Conservation (phyloP, 495 filamentous ascomycete species). For the Thermothielavioides terrestris region DNA sequence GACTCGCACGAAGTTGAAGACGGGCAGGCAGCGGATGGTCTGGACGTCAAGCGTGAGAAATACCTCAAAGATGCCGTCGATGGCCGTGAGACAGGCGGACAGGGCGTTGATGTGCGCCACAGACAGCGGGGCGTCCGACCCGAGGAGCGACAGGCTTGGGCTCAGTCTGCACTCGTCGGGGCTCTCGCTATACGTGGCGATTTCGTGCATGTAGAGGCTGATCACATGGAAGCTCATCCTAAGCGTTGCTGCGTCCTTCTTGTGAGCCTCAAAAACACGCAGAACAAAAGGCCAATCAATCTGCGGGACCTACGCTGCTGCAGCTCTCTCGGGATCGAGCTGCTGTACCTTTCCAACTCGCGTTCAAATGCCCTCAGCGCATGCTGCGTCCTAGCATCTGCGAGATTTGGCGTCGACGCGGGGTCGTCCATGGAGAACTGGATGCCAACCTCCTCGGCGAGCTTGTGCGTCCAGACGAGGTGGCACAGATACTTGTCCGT, state of each 20-base stretch:
- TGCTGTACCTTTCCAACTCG: conserved; percentile 61
- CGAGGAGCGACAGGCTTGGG: conserved; percentile 33
- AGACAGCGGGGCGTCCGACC: conserved; percentile 40
- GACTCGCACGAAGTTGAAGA: conserved; percentile 68
- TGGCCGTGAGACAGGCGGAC: conserved; percentile 58
- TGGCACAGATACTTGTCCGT: conserved; percentile 68
- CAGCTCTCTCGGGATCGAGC: conserved; percentile 41
- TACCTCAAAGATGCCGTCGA: conserved; percentile 65
- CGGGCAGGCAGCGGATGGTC: conserved; percentile 61
- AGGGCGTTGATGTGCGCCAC: conserved; percentile 63
- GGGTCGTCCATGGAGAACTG: conserved; percentile 74
- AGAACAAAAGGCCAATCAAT: background rate
- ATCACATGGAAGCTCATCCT: conserved; percentile 54
- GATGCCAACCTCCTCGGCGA: conserved; percentile 71
- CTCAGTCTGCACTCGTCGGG: conserved; percentile 51
- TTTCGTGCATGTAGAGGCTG: conserved; percentile 79
- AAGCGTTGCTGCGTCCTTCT: conserved; percentile 39
- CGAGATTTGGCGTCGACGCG: conserved; percentile 52
- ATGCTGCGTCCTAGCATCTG: conserved; percentile 66
- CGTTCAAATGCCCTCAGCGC: conserved; percentile 67
- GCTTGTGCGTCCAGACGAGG: conserved; percentile 65
- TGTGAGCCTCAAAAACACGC: background rate
- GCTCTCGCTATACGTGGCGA: conserved; percentile 66
- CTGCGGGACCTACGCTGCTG: conserved; percentile 37
- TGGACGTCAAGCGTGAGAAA: conserved; percentile 54